Percentiles rank a stretch among this genome's conserved stretches.
These are phyloP conservation scores for Ilyonectria sp. DNA, from an alignment of 2,329 filamentous ascomycete species.

Conservation along the genomic window DNA sequence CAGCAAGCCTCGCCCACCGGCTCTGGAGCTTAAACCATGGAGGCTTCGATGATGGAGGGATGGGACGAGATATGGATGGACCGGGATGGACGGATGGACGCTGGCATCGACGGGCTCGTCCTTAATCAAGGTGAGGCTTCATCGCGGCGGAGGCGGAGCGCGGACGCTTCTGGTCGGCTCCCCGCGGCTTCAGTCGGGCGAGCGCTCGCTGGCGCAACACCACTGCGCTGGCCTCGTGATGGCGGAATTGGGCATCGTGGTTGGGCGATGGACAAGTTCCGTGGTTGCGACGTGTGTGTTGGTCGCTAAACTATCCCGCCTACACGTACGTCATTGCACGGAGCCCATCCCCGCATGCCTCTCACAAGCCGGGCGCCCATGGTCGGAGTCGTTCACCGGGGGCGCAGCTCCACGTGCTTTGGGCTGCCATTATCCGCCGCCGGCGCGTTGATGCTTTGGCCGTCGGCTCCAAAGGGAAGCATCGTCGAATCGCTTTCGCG, in stretches of 20 bases:
- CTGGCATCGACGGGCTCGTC: background rate
- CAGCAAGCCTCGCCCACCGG: conserved; percentile 9
- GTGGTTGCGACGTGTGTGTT: background rate
- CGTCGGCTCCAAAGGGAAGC: background rate
- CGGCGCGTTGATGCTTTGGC: conserved; percentile 1
- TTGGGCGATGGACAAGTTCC: background rate
- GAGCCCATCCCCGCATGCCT: background rate
- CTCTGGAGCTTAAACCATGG: background rate
- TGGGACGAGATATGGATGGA: background rate
- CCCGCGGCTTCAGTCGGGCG: conserved; percentile 43
- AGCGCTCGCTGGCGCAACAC: background rate
- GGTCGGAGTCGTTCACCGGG: conserved; percentile 9
- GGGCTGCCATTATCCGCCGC: background rate
- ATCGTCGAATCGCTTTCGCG: background rate
- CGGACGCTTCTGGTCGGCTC: conserved; percentile 44
- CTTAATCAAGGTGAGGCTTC: conserved; percentile 8
- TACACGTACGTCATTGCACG: conserved; percentile 16
- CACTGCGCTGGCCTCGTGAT: conserved; percentile 8
- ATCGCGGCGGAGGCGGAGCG: conserved; percentile 1
- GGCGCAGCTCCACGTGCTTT: conserved; percentile 7
- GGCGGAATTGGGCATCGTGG: background rate
- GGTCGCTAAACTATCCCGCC: background rate
- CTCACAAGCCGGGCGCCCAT: conserved; percentile 21
- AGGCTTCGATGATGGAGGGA: background rate
- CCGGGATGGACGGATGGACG: background rate